Conservation (phyloP, 768 basidiomycete genomes). For the Omphalotus guepiniiformis region DNA sequence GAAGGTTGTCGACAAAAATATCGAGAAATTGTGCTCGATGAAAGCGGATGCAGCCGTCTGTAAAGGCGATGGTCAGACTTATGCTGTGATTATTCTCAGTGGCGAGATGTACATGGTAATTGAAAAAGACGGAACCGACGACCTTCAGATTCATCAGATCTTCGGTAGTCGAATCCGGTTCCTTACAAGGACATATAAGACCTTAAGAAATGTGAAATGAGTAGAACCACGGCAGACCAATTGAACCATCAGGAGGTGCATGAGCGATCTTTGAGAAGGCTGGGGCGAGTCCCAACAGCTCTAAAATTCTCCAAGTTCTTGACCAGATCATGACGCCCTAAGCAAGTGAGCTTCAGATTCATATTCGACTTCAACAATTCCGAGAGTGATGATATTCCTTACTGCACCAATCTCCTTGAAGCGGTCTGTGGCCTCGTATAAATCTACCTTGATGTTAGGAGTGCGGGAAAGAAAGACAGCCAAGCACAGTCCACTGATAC, state of each 20-base stretch:
- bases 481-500: conserved; percentile 38
- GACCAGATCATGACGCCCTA: conserved; percentile 43
- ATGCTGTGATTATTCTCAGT: neutral
- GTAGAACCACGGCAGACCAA: conserved; percentile 15
- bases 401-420: conserved; percentile 50
- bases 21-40: conserved; percentile 48
- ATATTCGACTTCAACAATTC: neutral
- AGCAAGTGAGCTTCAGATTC: conserved; percentile 17
- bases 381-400: neutral
- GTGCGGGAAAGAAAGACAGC: conserved; percentile 37
- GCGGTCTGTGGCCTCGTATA: conserved; percentile 44
- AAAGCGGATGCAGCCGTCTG: conserved; percentile 40
- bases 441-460: conserved; percentile 30
- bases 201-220: neutral
- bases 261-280: conserved; percentile 31
- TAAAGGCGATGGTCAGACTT: neutral
- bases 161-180: conserved; percentile 42
- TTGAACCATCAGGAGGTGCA: conserved; percentile 27
- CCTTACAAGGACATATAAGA: conserved; percentile 18
- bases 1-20: conserved; percentile 32
- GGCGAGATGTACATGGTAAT: conserved; percentile 33
- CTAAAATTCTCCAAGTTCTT: conserved; percentile 41
- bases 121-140: conserved; percentile 34
- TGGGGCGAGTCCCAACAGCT: conserved; percentile 34
- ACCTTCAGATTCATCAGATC: conserved; percentile 38